Evolutionary conservation across 2,329 filamentous ascomycete genomes (phyloP), one percentile per base, ranked within the genome.

Genomic region (Fusarium chuoi): DNA sequence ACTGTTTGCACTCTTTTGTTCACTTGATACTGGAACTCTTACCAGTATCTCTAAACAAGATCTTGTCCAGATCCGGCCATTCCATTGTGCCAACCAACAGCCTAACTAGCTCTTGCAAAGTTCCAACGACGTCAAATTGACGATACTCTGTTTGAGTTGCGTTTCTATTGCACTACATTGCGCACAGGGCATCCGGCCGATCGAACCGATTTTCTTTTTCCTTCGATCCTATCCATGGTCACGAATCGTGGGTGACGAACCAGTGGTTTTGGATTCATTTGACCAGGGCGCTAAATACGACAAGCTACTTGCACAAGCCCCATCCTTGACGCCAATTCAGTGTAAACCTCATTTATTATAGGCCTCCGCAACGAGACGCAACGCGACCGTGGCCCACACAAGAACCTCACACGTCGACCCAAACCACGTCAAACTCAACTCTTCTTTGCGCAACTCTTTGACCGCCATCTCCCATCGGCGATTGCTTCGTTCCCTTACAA

Each of bases 321-420:
- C 51, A 68, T 65, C 46, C 57, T 52, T 59, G 55, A 39, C 39
- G 30, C 55, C 41, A 51, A 36, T 45, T 39, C 62, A 60, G 35
- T 44, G 68, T 51, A 71, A 65, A 70, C 51, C 65, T 69, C 67
- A 64, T 30, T 70, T 54, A 65, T 70, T 70, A 70, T 48, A 59
- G 66, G 59, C 66, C 66, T 65, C 46, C 65, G 54, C 62, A 58
- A 60, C 75, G 59, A 70, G 69, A 75, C 73, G 39, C 62, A 58
- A 68, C 75, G 68, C 71, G 75, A 76, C 73, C 69, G 75, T 77
- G 75, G 74, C 74, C 65, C 75, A 65, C 67, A 51, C 67, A 62
- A 44, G 57, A 62, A 67, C 52, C 65, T 58, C 57, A 56, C 63
- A 59, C 35, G 52, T 63, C 73, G 67, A 74, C 63, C 68, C 49